Evolutionary conservation across 495 filamentous ascomycete species (phyloP).

Genomic region (Cetradonia linearis): DNA sequence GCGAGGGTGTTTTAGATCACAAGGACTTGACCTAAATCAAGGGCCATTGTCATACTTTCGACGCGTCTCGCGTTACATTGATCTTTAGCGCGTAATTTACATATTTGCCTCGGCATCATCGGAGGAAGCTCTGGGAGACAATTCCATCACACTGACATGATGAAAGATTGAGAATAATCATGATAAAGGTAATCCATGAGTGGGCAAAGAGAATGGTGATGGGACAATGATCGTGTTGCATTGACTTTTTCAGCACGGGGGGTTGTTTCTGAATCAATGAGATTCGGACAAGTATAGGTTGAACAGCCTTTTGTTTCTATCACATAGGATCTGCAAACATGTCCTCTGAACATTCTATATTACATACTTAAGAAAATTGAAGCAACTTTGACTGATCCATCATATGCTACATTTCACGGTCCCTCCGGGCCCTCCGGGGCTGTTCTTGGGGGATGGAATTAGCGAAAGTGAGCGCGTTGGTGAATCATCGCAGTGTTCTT

Average conservation of each 20-base stretch:
- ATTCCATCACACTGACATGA: too few species aligned
- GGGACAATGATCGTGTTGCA: not conserved
- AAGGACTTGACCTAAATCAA: not conserved
- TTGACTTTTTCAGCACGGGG: not conserved
- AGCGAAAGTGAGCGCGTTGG: not conserved
- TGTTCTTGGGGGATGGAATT: not conserved
- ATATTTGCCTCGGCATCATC: not conserved
- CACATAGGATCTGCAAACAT: too few species aligned
- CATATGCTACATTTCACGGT: too few species aligned
- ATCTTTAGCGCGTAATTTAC: slow-evolving; percentile 3
- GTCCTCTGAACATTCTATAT: not conserved
- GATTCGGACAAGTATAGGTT: too few species aligned
- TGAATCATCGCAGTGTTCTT: not conserved
- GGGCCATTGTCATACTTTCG: not conserved
- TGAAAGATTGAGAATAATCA: too few species aligned
- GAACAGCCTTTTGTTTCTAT: too few species aligned
- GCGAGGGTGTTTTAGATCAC: not conserved
- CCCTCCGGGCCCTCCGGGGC: too few species aligned
- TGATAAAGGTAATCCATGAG: not conserved
- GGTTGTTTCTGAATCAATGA: too few species aligned
- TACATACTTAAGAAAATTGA: not conserved
- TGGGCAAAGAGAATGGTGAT: not conserved
- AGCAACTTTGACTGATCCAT: not conserved
- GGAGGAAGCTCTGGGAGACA: not conserved
- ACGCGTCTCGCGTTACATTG: not conserved